phyloP scores from a whole-genome alignment of 345 rosid species.

The Ceriops zippeliana region DNA sequence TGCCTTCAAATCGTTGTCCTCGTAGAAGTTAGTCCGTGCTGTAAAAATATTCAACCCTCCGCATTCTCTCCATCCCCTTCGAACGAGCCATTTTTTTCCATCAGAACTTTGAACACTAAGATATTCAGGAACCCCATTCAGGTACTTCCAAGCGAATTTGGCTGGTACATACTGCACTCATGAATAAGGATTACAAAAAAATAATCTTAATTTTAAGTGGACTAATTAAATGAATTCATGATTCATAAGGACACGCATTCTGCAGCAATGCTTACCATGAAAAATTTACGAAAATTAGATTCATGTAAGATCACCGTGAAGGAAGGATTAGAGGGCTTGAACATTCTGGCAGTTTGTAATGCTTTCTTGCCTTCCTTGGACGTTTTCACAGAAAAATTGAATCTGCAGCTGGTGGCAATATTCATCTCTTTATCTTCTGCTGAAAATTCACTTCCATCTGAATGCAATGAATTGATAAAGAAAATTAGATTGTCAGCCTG shows the following conservation, averaged over 20 bases:
- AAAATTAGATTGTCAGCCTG: too few relatives aligned
- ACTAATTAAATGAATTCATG: neutral
- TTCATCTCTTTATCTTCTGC: too few relatives aligned
- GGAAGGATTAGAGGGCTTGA: conserved; percentile 4
- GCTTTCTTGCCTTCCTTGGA: conserved; percentile 1
- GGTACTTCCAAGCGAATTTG: conserved; percentile 1
- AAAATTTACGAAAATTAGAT: neutral
- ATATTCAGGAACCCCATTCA: neutral
- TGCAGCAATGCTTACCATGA: neutral
- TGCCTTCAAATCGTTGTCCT: conserved; percentile 4
- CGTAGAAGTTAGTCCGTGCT: conserved; percentile 1
- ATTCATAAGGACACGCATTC: neutral
- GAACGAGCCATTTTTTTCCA: conserved; percentile 7
- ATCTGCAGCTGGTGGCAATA: too few relatives aligned
- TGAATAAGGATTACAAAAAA: neutral
- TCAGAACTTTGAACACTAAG: conserved; percentile 6
- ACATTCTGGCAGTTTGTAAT: neutral
- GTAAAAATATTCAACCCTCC: neutral
- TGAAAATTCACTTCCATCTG: too few relatives aligned
- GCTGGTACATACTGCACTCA: conserved; percentile 14
- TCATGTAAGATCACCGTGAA: neutral
- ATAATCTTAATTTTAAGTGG: neutral
- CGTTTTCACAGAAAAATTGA: too few relatives aligned
- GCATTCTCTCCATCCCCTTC: neutral
- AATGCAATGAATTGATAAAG: too few relatives aligned